Percentiles rank a stretch among this genome's conserved stretches.
These are phyloP conservation scores for Mycosarcoma mackinlayi DNA, from an alignment of 1,284 basidiomycete genomes.

Conservation along the genomic window DNA sequence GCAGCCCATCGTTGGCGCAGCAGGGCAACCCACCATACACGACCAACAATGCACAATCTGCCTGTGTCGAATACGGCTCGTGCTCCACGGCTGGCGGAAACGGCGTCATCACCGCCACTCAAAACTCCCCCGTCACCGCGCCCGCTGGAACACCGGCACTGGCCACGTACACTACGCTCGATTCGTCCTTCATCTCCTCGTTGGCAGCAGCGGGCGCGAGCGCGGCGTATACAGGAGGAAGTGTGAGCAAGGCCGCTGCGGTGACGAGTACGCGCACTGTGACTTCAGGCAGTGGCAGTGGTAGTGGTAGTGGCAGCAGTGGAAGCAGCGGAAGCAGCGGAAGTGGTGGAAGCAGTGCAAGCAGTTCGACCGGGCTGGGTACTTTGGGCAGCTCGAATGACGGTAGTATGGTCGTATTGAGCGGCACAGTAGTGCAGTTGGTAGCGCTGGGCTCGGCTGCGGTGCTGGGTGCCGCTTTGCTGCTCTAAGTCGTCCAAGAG, in stretches of 20 bases:
- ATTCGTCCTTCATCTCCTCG: slow-evolving; percentile 20
- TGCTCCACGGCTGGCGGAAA: slow-evolving; percentile 27
- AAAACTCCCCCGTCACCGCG: slow-evolving; percentile 33
- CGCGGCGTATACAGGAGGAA: slow-evolving; percentile 21
- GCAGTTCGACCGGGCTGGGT: slow-evolving; percentile 5
- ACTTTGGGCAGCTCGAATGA: slow-evolving; percentile 2
- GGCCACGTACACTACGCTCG: slow-evolving; percentile 28
- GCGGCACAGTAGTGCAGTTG: background rate
- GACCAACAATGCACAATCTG: slow-evolving; percentile 32
- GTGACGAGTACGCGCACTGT: slow-evolving; percentile 12
- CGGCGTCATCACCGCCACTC: slow-evolving; percentile 20
- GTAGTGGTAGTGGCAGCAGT: slow-evolving; percentile 5
- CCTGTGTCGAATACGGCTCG: slow-evolving; percentile 36
- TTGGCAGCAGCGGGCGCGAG: slow-evolving; percentile 36
- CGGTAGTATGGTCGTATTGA: background rate
- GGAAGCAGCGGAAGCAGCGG: slow-evolving; percentile 6
- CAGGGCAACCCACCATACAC: slow-evolving; percentile 23
- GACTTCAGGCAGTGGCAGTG: background rate
- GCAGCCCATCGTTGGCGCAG: slow-evolving; percentile 2
- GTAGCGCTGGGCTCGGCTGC: slow-evolving; percentile 1
- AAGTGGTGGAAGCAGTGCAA: background rate
- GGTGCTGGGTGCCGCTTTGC: slow-evolving; percentile 12
- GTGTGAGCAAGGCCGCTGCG: background rate
- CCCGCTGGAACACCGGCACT: slow-evolving; percentile 36
- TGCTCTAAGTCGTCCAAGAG: slow-evolving; percentile 4